Base-by-base conservation (phyloP, 2,329 filamentous ascomycete species). In the Neofusicoccum sp. region DNA sequence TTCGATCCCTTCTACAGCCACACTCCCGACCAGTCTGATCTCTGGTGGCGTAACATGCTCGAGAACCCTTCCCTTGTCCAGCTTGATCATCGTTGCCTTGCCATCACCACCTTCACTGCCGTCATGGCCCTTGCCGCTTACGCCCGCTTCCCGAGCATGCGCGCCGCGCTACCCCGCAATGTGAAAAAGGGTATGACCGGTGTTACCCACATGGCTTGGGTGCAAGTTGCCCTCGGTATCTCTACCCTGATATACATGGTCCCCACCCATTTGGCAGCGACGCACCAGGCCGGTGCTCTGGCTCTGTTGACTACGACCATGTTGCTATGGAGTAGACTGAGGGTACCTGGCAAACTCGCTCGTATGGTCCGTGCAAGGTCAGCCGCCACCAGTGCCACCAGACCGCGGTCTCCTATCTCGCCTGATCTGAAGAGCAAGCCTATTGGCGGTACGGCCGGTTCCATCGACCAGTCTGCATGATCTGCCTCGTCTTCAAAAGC, bases 11-110 rank as follows among this genome's bases (percentile, higher is more conserved):
- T 92, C 80, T 97, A 97, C 84, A 89, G 88, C 64, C 90, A 93
- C 71, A 86, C 85, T 64, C 83, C 89, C 44, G 92, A 97, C 74
- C 82, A 85, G 45, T 89, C 88, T 11, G 96, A 99, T 72, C 82
- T 98, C 16, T 93, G 90, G 87, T 99, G 95, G 95, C 89, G 95
- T 72, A 99, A 99, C 79, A 90, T 96, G 84, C 88, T 98, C 37
- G 95, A 98, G 82, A 99, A 99, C 80, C 96, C 95, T 3, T 93
- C 91, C 14, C 86, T 96, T 31, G 96, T 98, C 2, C 96, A 99
- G 80, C 86, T 99, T 48, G 92, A 99, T 78, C 95, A 99, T 81
- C 89, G 96, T 48, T 91, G 96, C 69, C 84, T 98, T 39, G 96
- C 95, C 64, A 92, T 89, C 50, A 93, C 92, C 14, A 97, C 94